Base-by-base conservation (phyloP, 2,329 filamentous ascomycete species). In the Dactylellina haptotyla region DNA sequence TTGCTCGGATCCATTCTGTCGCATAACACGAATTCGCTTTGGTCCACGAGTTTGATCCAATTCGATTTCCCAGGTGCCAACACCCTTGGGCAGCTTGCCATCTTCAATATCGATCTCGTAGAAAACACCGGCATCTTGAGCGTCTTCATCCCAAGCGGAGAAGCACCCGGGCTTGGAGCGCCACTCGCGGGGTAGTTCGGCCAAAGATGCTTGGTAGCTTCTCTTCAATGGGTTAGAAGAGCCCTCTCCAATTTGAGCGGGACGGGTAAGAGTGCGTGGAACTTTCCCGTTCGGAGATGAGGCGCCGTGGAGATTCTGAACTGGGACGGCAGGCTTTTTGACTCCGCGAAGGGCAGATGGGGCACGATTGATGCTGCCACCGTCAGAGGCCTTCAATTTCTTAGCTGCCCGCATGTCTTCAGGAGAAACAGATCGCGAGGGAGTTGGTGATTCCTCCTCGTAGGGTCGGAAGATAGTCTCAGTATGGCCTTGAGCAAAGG, bases 71-170 rank as follows among this genome's bases (percentile, higher is more conserved):
- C 70, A 75, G 8, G 48, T 69, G 14, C 70, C 70, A 23, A 66
- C 12, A 3, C 64, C 70, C 32, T 75, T 75, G 4, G 70, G 70
- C 18, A 75, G 63, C 23, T 53, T 63, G 5, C 64, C 70, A 32
- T 69, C 32, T n/a, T 69, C 16, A n/a, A 75, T 67, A 34, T 75
- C 70, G 10, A 75, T 20, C 20, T 75, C 70, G 25, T 61, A 69
- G 18, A 69, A 75, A 20, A 69, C 10, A 28, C 70, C 70, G 3
- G 58, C 32, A 14, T 75, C 70, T 41, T 69, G 56, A 14, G 39
- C 43, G 45, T 75, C 70, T 39, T 67, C 62, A 18, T 75, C 70
- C 70, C 69, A 75, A 16, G 70, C 70, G 16, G 70, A 75, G 25
- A 63, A 75, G 18, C 45, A 56, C 5, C 58, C 48, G 2, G 62